These are phyloP conservation scores for Striga asiatica DNA, from an alignment of 257 asterid species.

Conservation along the genomic window DNA sequence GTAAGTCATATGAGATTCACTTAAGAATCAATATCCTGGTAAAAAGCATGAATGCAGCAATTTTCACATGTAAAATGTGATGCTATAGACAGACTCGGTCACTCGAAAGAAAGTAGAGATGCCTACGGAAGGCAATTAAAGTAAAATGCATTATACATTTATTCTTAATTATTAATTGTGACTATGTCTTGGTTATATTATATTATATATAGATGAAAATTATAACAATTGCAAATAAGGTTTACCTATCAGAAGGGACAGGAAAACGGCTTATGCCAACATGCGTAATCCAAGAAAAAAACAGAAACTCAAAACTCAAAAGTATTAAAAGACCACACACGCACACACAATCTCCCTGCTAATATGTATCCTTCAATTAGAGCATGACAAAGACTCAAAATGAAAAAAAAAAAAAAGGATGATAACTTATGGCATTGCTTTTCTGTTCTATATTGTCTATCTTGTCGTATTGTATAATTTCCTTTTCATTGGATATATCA, in stretches of 20 bases:
- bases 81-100: slow-evolving; percentile 12
- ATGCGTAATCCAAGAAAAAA: neutral
- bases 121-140: slow-evolving; percentile 3
- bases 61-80: slow-evolving; percentile 1
- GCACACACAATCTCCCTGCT: slow-evolving; percentile 1
- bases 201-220: neutral
- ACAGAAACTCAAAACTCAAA: neutral
- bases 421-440: slow-evolving; percentile 9
- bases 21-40: slow-evolving; percentile 3
- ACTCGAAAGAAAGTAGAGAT: slow-evolving; percentile 1
- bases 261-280: neutral
- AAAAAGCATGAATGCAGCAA: slow-evolving; percentile 12
- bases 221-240: slow-evolving; percentile 1
- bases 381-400: neutral
- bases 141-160: slow-evolving; percentile 5
- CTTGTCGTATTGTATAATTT: slow-evolving; percentile 1
- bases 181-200: neutral
- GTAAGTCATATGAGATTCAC: slow-evolving; percentile 8
- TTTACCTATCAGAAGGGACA: slow-evolving; percentile 1
- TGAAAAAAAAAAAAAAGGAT: neutral
- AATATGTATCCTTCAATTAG: neutral
- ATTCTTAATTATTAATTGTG: slow-evolving; percentile 2
- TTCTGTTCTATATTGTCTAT: slow-evolving; percentile 4
- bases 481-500: slow-evolving; percentile 12
- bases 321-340: slow-evolving; percentile 7